A percentile compares a stretch with the other conserved stretches of the same genome.
phyloP scores from a whole-genome alignment of 495 filamentous ascomycete species.

The Corynascus novoguineensis region DNA sequence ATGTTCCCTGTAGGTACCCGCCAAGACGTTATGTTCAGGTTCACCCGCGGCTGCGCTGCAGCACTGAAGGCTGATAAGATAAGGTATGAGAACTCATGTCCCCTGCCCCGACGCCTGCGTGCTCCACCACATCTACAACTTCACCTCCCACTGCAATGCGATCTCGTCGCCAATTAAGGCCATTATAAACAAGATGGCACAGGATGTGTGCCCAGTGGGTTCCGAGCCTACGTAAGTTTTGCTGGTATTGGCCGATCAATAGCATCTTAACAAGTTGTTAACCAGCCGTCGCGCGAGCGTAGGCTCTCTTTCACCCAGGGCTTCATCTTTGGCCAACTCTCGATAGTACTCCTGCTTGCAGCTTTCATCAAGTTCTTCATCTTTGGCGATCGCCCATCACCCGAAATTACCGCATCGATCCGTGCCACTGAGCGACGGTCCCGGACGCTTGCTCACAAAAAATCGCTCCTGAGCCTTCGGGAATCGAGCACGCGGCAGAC shows the following conservation, averaged over 20 bases:
- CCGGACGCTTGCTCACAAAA: constrained; percentile 58
- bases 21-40: not conserved
- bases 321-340: constrained; percentile 87
- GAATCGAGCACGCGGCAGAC: constrained; percentile 32
- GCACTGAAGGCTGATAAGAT: constrained; percentile 1
- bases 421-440: constrained; percentile 64
- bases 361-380: constrained; percentile 99
- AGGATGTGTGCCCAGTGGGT: constrained; percentile 40
- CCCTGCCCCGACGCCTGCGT: too few species aligned
- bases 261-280: constrained; percentile 10
- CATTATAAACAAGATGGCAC: constrained; percentile 24
- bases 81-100: not conserved
- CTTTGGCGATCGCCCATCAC: constrained; percentile 85
- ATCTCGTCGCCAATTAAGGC: not conserved
- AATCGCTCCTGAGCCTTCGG: constrained; percentile 57
- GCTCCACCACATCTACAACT: not conserved
- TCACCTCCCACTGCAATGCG: not conserved
- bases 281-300: constrained; percentile 1
- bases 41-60: not conserved
- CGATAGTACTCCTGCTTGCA: constrained; percentile 80
- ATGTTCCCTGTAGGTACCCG: not conserved
- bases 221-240: constrained; percentile 44
- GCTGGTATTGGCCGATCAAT: not conserved
- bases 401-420: constrained; percentile 63
- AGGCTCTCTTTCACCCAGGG: constrained; percentile 90